Percentiles rank a stretch among this genome's conserved stretches.
Evolutionary conservation across 2,329 filamentous ascomycete species (phyloP).

Genomic region (Ramularia endophylla): DNA sequence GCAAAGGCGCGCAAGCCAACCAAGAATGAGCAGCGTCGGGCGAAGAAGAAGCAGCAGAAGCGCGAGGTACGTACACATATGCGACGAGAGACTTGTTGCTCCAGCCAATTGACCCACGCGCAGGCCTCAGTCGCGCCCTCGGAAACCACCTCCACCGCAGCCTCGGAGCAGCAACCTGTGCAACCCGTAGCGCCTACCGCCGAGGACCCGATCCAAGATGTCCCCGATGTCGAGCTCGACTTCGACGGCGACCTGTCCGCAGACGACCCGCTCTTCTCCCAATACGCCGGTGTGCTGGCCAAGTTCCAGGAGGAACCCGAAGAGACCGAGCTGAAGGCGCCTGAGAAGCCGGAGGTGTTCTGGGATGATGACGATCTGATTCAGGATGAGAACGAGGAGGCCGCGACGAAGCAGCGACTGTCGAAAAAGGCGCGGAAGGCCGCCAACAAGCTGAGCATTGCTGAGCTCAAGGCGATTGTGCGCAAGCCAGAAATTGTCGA

Average conservation of each 20-base stretch:
- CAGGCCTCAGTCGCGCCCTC: slow-evolving; percentile 11
- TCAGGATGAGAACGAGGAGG: slow-evolving; percentile 71
- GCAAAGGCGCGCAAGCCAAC: slow-evolving; percentile 59
- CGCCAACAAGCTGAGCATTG: slow-evolving; percentile 86
- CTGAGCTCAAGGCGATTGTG: slow-evolving; percentile 89
- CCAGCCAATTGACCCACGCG: slow-evolving; percentile 12
- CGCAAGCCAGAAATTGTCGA: slow-evolving; percentile 90
- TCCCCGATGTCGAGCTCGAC: slow-evolving; percentile 15
- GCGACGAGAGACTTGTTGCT: neutral
- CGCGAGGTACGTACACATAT: slow-evolving; percentile 38
- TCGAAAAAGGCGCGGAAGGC: slow-evolving; percentile 95
- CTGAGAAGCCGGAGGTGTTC: slow-evolving; percentile 77
- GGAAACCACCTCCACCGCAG: slow-evolving; percentile 29
- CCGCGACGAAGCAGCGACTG: slow-evolving; percentile 59
- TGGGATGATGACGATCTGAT: slow-evolving; percentile 82
- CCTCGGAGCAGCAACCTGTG: slow-evolving; percentile 22
- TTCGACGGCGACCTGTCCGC: slow-evolving; percentile 20
- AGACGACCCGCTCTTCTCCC: slow-evolving; percentile 67
- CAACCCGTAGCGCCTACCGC: slow-evolving; percentile 22
- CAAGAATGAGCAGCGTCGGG: slow-evolving; percentile 90
- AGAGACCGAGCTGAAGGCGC: slow-evolving; percentile 54
- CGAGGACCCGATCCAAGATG: slow-evolving; percentile 24
- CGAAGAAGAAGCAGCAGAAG: slow-evolving; percentile 92
- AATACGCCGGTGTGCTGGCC: slow-evolving; percentile 76
- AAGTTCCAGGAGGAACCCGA: slow-evolving; percentile 62